Base-by-base conservation (phyloP, 768 basidiomycete species). In the Boletus pseudo-olivaceus region DNA sequence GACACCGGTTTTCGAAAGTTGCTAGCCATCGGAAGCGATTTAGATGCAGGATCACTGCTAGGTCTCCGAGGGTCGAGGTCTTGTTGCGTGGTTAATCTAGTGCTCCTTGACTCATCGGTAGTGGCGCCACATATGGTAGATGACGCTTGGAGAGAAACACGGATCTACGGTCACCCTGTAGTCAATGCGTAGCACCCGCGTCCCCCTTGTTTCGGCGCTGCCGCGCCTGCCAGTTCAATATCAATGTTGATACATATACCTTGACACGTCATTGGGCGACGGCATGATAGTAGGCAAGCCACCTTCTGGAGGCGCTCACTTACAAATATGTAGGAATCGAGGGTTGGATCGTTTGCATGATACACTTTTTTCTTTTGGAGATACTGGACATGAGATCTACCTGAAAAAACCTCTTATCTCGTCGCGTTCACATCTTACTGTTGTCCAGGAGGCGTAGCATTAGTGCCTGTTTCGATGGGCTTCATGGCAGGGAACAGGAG, bases 401-500 rank as follows among this genome's bases (percentile, higher is more conserved):
- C 45, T 47, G 19, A 30, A 40, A 8, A 7, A 10, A 32, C 20
- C n/a, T 62, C 76, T 39, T 69, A 74, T 20, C 64, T 79, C 15
- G 75, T n/a, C 19, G 17, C 23, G 17, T 43, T 29, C 19, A 27
- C 34, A 17, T 38, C 40, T 41, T 32, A 57, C 48, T 58, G 54
- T 30, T 64, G 60, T 30, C 58, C 69, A 8, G 63, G 50, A 37
- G 75, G 67, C 27, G 59, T 63, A 33, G 67, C 62, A 55, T 72
- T 72, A 0, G 81, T 62, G 4, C 69, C 61, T 1, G 73, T 78
- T 52, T 86, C 85, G 34, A 81, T 73, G 7, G 93, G 94, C 81
- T 93, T 92, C 94, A 98, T 97, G 2, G 94, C 95, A 19, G 94
- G 93, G 90, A 98, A 98, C 41, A 96, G 73, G 35, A 98, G 74